phyloP scores from a whole-genome alignment of 345 rosid species.

The Rhodamnia rubescens region DNA sequence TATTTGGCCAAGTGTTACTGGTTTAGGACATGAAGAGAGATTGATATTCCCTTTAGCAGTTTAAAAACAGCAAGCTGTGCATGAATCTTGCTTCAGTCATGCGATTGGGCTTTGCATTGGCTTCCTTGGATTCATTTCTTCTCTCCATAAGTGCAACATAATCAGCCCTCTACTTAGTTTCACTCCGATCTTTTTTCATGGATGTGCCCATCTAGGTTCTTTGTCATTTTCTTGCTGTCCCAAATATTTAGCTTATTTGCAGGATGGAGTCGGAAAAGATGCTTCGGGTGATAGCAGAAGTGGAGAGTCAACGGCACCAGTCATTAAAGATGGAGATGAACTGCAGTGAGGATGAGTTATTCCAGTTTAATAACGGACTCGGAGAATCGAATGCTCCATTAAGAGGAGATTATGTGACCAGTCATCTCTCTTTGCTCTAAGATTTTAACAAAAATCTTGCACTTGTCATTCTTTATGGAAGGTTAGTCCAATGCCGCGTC shows the following conservation, averaged over 20 bases:
- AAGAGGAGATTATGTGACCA: not conserved
- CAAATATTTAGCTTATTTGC: not conserved
- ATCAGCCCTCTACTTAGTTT: not conserved
- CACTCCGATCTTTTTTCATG: not conserved
- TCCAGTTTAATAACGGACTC: not conserved
- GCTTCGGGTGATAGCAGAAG: not conserved
- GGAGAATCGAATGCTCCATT: not conserved
- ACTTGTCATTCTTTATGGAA: not conserved
- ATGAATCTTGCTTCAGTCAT: not conserved
- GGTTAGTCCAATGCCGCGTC: no score
- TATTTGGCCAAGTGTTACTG: not conserved
- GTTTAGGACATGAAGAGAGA: not conserved
- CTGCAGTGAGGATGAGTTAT: not conserved
- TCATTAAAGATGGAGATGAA: not conserved
- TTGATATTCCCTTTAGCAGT: not conserved
- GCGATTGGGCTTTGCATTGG: not conserved
- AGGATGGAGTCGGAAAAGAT: conserved; percentile 11
- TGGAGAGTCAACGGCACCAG: conserved; percentile 1
- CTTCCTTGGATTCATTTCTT: not conserved
- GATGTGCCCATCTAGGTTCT: not conserved
- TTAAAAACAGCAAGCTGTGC: not conserved
- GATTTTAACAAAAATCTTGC: not conserved
- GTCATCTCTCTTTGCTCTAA: not conserved
- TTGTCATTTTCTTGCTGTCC: not conserved
- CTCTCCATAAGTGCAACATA: not conserved